Evolutionary conservation across 805 yeast species (phyloP), one percentile per base, ranked within the genome.

Genomic region (Metschnikowia anglica): DNA sequence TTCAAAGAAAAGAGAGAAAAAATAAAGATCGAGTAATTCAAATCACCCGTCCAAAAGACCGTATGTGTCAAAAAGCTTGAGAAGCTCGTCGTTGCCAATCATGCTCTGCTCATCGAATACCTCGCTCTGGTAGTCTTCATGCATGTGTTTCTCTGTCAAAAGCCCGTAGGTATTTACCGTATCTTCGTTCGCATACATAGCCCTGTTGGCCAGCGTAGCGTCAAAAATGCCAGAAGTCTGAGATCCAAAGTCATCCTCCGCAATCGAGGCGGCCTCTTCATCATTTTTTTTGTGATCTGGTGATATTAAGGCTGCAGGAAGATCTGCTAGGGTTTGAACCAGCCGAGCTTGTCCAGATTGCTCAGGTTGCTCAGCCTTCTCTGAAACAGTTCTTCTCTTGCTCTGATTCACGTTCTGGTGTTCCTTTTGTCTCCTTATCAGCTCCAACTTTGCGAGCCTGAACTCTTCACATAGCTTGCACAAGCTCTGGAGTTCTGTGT

Each of bases 401-500:
- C n/a, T n/a, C n/a, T n/a, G n/a, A n/a, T n/a, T n/a, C n/a, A 28
- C 23, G 10, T 32, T 58, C 59, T 37, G 39, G 32, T 49, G 54
- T 21, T 43, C 44, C n/a, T 46, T 47, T 17, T 47, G 49, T n/a
- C 55, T 41, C 25, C 49, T n/a, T 3, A 43, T 35, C 47, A 43
- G 47, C 44, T 49, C 56, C 16, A 49, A 60, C 44, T 69, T 70
- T 11, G 72, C 71, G 5, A 51, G 39, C 36, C 66, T 53, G 47
- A 69, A 68, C 37, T 70, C 74, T 26, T 67, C 72, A 37, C 70
- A 66, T 28, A 70, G 49, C 39, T 59, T 59, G 41, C 66, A 59
- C 30, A 70, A 53, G 45, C 63, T 62, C 30, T 62, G 58, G 18
- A 70, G 55, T 35, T 70, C 75, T n/a, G 54, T 43, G 13, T 58